Percentiles rank a stretch among this genome's conserved stretches.
These are phyloP conservation scores for Orbilia ellipsospora DNA, from an alignment of 2,329 filamentous ascomycete genomes.

Conservation along the genomic window DNA sequence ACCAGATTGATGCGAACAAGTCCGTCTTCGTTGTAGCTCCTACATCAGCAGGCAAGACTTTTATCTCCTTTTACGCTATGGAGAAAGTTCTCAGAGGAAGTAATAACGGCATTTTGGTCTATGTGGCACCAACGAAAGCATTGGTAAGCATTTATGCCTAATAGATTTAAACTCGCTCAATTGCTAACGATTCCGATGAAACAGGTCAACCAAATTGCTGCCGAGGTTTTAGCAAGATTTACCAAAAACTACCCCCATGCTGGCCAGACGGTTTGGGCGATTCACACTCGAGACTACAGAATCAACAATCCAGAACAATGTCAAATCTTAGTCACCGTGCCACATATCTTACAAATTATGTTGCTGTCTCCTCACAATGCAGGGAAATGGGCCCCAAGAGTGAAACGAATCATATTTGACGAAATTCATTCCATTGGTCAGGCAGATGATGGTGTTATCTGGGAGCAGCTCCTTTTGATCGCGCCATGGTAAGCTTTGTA, in stretches of 20 bases:
- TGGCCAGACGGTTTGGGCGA: conserved; percentile 79
- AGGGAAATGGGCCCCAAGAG: conserved; percentile 73
- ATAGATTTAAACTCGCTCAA: background rate
- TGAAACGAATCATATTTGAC: conserved; percentile 83
- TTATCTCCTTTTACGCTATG: conserved; percentile 87
- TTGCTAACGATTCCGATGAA: background rate
- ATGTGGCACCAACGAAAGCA: conserved; percentile 83
- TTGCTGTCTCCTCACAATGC: conserved; percentile 74
- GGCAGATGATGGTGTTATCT: conserved; percentile 78
- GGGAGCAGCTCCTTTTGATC: conserved; percentile 80
- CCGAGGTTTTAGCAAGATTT: conserved; percentile 79
- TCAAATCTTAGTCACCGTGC: conserved; percentile 80
- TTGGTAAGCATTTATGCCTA: conserved; percentile 63
- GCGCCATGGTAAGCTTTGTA: conserved; percentile 67
- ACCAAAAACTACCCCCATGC: conserved; percentile 71
- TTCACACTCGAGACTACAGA: conserved; percentile 79
- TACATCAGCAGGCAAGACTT: conserved; percentile 83
- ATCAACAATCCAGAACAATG: conserved; percentile 79
- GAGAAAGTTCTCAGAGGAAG: conserved; percentile 75
- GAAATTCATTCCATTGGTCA: conserved; percentile 84
- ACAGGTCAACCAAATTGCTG: conserved; percentile 79
- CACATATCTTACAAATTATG: conserved; percentile 83
- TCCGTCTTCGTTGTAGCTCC: conserved; percentile 81
- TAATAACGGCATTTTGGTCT: conserved; percentile 78
- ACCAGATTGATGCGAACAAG: conserved; percentile 76